Conservation (phyloP, 1,139 yeast genomes). For the Saccharomyces hybrid region DNA sequence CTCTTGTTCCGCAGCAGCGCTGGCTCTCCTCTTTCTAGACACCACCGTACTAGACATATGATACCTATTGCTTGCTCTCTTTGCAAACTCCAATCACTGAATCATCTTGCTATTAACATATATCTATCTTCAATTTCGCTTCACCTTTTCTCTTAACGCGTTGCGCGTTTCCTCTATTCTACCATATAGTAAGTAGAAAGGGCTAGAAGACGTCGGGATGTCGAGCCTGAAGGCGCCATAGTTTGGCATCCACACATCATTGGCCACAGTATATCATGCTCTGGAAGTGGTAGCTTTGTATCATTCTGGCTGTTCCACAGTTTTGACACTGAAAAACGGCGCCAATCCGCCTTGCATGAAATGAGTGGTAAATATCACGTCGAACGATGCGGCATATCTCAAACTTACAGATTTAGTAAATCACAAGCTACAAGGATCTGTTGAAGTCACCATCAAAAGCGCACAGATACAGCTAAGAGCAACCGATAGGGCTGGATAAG, state of each 20-base stretch:
- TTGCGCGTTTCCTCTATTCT: neutral
- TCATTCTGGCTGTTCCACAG: neutral
- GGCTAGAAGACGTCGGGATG: neutral
- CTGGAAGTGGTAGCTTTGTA: neutral
- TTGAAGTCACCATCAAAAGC: neutral
- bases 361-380: neutral
- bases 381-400: neutral
- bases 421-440: neutral
- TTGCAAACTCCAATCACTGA: neutral
- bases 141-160: neutral
- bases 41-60: neutral
- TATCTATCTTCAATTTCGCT: neutral
- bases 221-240: neutral
- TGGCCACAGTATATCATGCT: neutral
- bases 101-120: neutral
- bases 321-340: neutral
- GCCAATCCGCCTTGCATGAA: neutral
- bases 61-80: neutral
- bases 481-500: neutral
- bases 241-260: neutral
- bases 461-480: slow-evolving; percentile 4
- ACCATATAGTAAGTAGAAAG: neutral
- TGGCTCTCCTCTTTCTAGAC: neutral
- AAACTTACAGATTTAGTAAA: neutral
- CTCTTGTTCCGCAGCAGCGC: neutral